These are phyloP conservation scores for Dendrobium huoshanense DNA, from an alignment of 106 monocot genomes.

Conservation along the genomic window DNA sequence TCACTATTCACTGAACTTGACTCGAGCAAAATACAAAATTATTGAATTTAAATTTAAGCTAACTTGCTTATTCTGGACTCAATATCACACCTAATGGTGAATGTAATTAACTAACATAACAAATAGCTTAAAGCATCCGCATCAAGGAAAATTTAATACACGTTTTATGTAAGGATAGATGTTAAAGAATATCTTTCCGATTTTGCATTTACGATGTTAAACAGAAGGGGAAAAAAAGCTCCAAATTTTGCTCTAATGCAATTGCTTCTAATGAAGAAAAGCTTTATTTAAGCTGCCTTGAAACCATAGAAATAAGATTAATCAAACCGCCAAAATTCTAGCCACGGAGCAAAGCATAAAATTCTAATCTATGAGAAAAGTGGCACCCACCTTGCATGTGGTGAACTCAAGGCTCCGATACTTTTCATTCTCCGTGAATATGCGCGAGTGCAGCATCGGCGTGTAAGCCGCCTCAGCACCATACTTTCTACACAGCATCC, in stretches of 20 bases:
- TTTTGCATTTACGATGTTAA: background rate
- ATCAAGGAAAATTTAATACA: background rate
- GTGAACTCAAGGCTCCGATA: conserved; percentile 78
- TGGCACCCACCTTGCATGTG: conserved; percentile 70
- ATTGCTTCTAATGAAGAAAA: background rate
- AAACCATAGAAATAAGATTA: background rate
- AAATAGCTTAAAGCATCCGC: background rate
- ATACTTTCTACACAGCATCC: conserved; percentile 94
- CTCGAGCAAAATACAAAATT: background rate
- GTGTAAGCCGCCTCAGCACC: conserved; percentile 93
- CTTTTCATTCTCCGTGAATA: conserved; percentile 94
- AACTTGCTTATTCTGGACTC: background rate
- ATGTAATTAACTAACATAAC: background rate
- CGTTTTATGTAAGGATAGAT: background rate
- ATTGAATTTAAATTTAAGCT: background rate
- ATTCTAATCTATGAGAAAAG: no score
- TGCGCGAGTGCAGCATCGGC: conserved; percentile 97
- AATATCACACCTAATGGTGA: background rate
- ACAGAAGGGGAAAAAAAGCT: background rate
- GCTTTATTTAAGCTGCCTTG: background rate
- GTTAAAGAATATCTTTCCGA: background rate
- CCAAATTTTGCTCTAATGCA: no score
- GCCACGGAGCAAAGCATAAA: background rate
- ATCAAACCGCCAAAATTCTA: background rate
- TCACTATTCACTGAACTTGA: background rate